Conservation (phyloP, 768 basidiomycete genomes). For the Amanita pseudoporphyria region DNA sequence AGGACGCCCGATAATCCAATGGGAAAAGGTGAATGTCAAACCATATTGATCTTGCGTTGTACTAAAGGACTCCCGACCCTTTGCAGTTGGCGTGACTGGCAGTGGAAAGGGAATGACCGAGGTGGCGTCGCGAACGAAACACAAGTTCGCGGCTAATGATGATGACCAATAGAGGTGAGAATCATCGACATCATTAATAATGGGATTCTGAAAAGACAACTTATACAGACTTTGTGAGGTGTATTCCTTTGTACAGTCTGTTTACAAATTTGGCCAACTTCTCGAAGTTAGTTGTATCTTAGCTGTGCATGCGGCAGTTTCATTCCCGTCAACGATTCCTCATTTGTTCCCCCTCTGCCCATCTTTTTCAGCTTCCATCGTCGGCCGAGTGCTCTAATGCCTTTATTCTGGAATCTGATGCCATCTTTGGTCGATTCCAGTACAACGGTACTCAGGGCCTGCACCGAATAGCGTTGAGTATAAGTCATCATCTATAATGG, state of each 20-base stretch:
- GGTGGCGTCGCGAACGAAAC: slow-evolving; percentile 55
- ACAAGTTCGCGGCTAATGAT: slow-evolving; percentile 48
- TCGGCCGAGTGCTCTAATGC: not conserved
- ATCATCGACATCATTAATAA: not conserved
- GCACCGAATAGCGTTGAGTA: slow-evolving; percentile 6
- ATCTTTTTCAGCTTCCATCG: not conserved
- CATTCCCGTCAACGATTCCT: slow-evolving; percentile 5
- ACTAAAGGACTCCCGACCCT: slow-evolving; percentile 13
- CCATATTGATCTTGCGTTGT: not conserved
- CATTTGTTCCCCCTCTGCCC: slow-evolving; percentile 1
- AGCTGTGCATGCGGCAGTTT: slow-evolving; percentile 7
- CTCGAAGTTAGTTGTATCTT: slow-evolving; percentile 8
- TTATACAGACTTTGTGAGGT: slow-evolving; percentile 2
- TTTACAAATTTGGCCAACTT: slow-evolving; percentile 4
- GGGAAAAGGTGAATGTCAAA: slow-evolving; percentile 56
- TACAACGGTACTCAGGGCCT: not conserved
- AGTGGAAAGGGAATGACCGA: slow-evolving; percentile 88
- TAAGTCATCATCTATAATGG: slow-evolving; percentile 5
- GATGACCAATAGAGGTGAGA: slow-evolving; percentile 17
- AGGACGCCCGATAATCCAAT: slow-evolving; percentile 90
- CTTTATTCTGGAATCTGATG: not conserved
- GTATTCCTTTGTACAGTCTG: slow-evolving; percentile 4
- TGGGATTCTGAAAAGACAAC: not conserved
- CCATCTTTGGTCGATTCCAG: not conserved
- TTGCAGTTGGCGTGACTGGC: slow-evolving; percentile 80